Base-by-base conservation (phyloP, 2,329 filamentous ascomycete genomes). In the Pestalotiopsis sp. region DNA sequence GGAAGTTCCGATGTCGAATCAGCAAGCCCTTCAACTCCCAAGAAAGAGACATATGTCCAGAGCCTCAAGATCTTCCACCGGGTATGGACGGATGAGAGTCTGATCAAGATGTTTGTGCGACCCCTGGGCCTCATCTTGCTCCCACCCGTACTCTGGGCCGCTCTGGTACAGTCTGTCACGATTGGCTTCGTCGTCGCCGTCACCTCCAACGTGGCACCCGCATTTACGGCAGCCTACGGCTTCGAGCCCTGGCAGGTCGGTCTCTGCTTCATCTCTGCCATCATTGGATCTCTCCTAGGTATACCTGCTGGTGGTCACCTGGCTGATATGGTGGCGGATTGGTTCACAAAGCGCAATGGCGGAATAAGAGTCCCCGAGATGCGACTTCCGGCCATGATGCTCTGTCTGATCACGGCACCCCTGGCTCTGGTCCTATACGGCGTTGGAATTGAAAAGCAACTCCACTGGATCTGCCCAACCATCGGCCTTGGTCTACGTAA, bases 311-410 rank as follows among this genome's bases (percentile, higher is more conserved):
- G 86, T 7, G 87, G 87, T 0, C 76, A 80, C 38, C 72, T 85
- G 0, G 82, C 82, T 2, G 84, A 89, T 72, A 80, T 79, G 74
- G 76, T 84, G 9, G 84, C 85, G 20, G 84, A 86, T 63, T 81
- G 78, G 67, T 78, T 86, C 25, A 89, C 88, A 0, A 79, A 77
- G 66, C 80, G 81, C 36, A 90, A 89, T 71, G 81, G 83, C 4
- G 88, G 88, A 4, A 81, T 90, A 23, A 81, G 87, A n/a, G 84
- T 88, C 64, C 86, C 88, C 0, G 87, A 89, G 73, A 89, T 90
- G 87, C 81, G 88, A n/a, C 76, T 90, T 4, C 86, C 86, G 1
- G 84, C 84, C 4, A 81, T 90, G 20, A 75, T 81, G 12, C 80
- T 86, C 0, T 87, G 85, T 71, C 76, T 86, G 72, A 75, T 88